phyloP scores from a whole-genome alignment of 306 rosid genomes.

The Boehmeria nivea region DNA sequence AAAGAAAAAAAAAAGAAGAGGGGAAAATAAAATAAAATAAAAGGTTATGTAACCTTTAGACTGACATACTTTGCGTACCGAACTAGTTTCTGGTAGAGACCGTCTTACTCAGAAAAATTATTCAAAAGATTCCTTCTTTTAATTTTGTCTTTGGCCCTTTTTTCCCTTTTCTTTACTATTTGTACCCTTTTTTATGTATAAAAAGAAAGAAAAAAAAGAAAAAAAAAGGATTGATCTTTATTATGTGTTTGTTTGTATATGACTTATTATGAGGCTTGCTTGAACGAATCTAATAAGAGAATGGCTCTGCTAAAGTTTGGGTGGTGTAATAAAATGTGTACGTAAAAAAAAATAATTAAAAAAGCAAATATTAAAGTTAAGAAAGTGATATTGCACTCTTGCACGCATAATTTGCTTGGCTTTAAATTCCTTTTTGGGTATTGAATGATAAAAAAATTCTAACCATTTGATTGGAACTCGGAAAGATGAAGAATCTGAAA shows the following conservation, averaged over 20 bases:
- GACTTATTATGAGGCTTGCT: not conserved
- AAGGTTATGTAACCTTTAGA: not conserved
- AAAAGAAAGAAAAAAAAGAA: not conserved
- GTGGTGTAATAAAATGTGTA: constrained; percentile 1
- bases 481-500: no score
- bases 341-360: not conserved
- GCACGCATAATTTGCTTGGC: not conserved
- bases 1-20: not conserved
- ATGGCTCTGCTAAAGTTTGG: not conserved
- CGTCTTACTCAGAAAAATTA: not conserved
- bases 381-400: not conserved
- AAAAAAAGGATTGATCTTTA: not conserved
- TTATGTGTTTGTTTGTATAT: not conserved
- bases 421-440: not conserved
- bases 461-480: no score
- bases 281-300: not conserved
- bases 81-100: not conserved
- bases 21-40: not conserved
- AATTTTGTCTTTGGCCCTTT: not conserved
- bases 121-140: constrained; percentile 15
- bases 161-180: not conserved
- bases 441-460: no score
- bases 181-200: not conserved
- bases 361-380: not conserved
- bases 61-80: constrained; percentile 12